phyloP scores from a whole-genome alignment of 2,329 filamentous ascomycete genomes.

The Colletotrichum sp. region DNA sequence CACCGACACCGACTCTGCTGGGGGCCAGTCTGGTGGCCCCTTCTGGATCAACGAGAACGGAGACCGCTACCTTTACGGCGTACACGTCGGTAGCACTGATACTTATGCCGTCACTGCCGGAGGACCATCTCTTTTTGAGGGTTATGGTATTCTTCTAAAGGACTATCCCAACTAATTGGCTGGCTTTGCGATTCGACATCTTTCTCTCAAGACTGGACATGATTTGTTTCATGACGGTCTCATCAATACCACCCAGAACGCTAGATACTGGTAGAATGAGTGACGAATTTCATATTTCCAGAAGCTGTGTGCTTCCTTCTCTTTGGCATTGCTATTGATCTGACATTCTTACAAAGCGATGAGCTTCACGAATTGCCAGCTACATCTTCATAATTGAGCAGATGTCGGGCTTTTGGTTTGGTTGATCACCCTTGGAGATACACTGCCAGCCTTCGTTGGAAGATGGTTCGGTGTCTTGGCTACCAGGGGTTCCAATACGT shows the following conservation, averaged over 20 bases:
- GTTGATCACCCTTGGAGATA: not conserved
- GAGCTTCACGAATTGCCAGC: not conserved
- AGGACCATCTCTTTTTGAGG: not conserved
- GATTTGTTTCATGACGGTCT: not conserved
- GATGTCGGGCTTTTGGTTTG: not conserved
- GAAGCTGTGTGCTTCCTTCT: not conserved
- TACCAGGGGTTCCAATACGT: not conserved
- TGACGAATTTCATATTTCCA: not conserved
- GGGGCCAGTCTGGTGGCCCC: conserved; percentile 9
- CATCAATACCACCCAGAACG: not conserved
- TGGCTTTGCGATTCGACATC: not conserved
- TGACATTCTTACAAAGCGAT: not conserved
- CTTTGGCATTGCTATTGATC: not conserved
- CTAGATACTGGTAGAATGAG: rapidly evolving
- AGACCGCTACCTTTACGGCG: conserved; percentile 1
- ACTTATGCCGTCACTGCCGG: not conserved
- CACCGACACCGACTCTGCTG: not conserved
- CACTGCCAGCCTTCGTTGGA: not conserved
- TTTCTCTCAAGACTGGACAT: not conserved
- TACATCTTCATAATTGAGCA: not conserved
- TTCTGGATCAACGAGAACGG: conserved; percentile 11
- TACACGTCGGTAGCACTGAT: not conserved
- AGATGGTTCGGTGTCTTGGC: not conserved
- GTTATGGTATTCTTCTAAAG: not conserved
- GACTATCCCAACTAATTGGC: not conserved